A percentile compares a stretch with the other conserved stretches of the same genome.
phyloP scores from a whole-genome alignment of 129 eudicot species.

The Lonicera japonica region DNA sequence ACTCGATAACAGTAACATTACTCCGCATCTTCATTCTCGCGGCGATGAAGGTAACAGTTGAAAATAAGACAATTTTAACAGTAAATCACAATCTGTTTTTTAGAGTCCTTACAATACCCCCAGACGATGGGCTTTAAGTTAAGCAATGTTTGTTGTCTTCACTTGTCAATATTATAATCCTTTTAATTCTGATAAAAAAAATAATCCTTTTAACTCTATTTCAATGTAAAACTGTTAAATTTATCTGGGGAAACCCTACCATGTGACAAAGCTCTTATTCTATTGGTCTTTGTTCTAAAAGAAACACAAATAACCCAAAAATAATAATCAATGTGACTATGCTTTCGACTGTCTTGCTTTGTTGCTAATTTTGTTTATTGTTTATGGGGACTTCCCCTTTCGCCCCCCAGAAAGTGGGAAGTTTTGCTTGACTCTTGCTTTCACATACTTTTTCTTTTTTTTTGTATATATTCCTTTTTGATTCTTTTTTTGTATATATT shows the following conservation, averaged over 20 bases:
- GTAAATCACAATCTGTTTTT: slow-evolving; percentile 8
- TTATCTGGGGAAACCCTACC: slow-evolving; percentile 10
- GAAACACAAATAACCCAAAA: neutral
- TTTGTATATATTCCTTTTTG: no score
- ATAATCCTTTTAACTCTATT: slow-evolving; percentile 12
- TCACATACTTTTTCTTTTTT: no score
- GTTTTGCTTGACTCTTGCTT: no score
- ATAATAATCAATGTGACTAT: neutral
- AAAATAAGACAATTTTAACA: slow-evolving; percentile 3
- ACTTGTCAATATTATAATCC: slow-evolving; percentile 16
- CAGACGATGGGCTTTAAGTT: slow-evolving; percentile 9
- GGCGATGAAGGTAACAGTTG: slow-evolving; percentile 50
- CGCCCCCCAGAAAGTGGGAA: no score
- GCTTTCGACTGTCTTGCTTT: no score
- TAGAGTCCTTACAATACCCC: slow-evolving; percentile 7
- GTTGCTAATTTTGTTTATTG: no score
- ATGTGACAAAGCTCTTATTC: slow-evolving; percentile 2
- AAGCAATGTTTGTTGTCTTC: slow-evolving; percentile 14
- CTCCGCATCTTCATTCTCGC: slow-evolving; percentile 30
- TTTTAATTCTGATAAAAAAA: slow-evolving; percentile 20
- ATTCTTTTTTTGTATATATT: no score
- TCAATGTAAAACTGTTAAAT: slow-evolving; percentile 15
- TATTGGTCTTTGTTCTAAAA: slow-evolving; percentile 12
- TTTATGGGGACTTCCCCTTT: no score
- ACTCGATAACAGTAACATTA: slow-evolving; percentile 27